Evolutionary conservation across 768 basidiomycete species (phyloP), one percentile per base, ranked within the genome.

Genomic region (Auriscalpium microsporum): DNA sequence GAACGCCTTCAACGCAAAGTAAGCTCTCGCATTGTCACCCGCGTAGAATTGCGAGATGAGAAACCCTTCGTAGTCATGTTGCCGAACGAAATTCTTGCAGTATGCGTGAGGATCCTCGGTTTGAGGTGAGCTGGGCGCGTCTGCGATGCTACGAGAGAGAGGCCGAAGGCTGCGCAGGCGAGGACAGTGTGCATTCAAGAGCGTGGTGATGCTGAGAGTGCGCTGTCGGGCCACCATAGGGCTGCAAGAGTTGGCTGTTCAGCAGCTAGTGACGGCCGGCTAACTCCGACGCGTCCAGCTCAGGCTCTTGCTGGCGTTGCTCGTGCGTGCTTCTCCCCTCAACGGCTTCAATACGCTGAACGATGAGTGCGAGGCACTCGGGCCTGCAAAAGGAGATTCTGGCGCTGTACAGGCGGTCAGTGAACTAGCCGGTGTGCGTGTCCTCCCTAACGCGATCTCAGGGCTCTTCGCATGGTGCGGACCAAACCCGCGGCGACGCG

Each of bases 1-100:
- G 61, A 94, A 91, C 4, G 91, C 90, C 64, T 86, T 84, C 54
- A 92, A 69, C 8, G 89, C 90, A 62, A 86, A 86, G 65, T 83
- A 93, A 45, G 80, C 85, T 65, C 71, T 75, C 68, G 81, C 83
- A 55, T 76, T 62, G n/a, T 73, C 66, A n/a, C 71, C 69, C n/a
- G 90, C 86, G 64, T 81, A 92, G 67, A 88, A 80, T 44, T 83
- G 82, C 5, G 83, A 81, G 34, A 77, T 73, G 33, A 94, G 73
- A 65, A 78, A 90, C 14, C 86, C 83, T 51, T 91, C 88, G 66
- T 91, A 88, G 74, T 94, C 90, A 63, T 88, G 81, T 71, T 82
- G 86, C 57, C 76, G 82, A 52, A 93, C 84, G 54, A 87, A 73
- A 38, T 81, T 74, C 56, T 67, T 77, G 78, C 90, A 94, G 64